These are phyloP conservation scores for Pneumocystis murina DNA, from an alignment of 1,139 yeast species.

Conservation along the genomic window DNA sequence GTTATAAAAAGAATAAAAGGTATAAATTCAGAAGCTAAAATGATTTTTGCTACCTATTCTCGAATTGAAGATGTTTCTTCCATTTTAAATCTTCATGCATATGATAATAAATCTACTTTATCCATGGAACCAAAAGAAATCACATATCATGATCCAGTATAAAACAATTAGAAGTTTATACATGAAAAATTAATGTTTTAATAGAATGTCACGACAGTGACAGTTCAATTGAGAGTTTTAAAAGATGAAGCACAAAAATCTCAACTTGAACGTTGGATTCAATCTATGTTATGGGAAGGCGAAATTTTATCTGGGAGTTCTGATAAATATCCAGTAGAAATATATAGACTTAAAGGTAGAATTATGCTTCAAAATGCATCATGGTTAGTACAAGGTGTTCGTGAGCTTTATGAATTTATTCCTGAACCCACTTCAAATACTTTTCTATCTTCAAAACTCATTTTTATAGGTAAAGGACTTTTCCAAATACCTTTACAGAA, in stretches of 20 bases:
- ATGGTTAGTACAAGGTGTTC: constrained; percentile 77
- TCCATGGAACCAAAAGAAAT: constrained; percentile 20
- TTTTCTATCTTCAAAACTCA: constrained; percentile 21
- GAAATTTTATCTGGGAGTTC: constrained; percentile 18
- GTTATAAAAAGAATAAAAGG: constrained; percentile 31
- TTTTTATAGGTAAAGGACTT: constrained; percentile 4
- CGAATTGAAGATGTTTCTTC: constrained; percentile 41
- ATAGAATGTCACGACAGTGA: constrained; percentile 45
- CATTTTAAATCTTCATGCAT: constrained; percentile 69
- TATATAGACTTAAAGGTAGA: constrained; percentile 74
- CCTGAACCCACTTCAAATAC: constrained; percentile 28
- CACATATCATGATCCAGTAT: constrained; percentile 31
- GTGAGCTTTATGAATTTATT: constrained; percentile 76
- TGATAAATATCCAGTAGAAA: constrained; percentile 27
- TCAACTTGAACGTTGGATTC: constrained; percentile 46
- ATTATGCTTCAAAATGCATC: constrained; percentile 30
- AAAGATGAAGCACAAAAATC: constrained; percentile 23
- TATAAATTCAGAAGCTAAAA: constrained; percentile 57
- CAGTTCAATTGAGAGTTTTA: constrained; percentile 39
- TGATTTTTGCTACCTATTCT: constrained; percentile 56
- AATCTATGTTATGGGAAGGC: constrained; percentile 55
- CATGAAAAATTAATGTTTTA: not conserved
- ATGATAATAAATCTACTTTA: constrained; percentile 34
- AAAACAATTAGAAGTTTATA: not conserved
- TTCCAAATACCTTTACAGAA: not conserved